Base-by-base conservation (phyloP, 768 basidiomycete species). In the Favolaschia claudopus region DNA sequence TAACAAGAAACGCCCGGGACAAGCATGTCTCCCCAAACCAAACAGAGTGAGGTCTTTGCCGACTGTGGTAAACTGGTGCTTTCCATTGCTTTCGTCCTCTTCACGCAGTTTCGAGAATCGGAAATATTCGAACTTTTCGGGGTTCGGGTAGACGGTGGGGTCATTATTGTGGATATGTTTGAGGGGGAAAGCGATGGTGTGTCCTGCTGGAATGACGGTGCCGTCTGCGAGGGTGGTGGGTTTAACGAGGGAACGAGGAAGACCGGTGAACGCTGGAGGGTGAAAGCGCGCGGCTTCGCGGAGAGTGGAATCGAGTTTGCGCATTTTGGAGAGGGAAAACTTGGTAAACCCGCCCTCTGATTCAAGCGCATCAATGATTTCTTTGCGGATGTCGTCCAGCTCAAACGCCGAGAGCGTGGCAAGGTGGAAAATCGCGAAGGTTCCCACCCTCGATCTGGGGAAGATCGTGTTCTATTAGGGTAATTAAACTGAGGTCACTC, bases 401-500 rank as follows among this genome's bases (percentile, higher is more conserved):
- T 67, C 33, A 5, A 47, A 46, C 1, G 63, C 14, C 1, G 63
- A 38, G 44, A 67, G 50, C 8, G 56, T 55, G 12, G 65, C 54
- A 19, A 64, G 17, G 24, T 67, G 60, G 39, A 67, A 67, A 12
- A 67, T 59, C 12, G 63, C 46, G 40, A 64, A 63, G n/a, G 65
- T 55, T 27, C 55, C 34, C 22, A 62, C 64, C 28, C 64, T 64
- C 14, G 34, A 50, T 17, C 64, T 65, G 33, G 15, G 8, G 19
- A 19, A 29, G n/a, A 15, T 28, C n/a, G n/a, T n/a, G n/a, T n/a
- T n/a, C n/a, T n/a, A n/a, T n/a, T n/a, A n/a, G n/a, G 19, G 36
- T 22, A 38, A 2, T 8, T 13, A 43, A 10, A 8, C 19, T 32
- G 24, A 7, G 7, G 12, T 0, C 19, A 14, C n/a, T n/a, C n/a